Evolutionary conservation across 805 yeast genomes (phyloP).

Genomic region (Zygosaccharomyces rouxii): DNA sequence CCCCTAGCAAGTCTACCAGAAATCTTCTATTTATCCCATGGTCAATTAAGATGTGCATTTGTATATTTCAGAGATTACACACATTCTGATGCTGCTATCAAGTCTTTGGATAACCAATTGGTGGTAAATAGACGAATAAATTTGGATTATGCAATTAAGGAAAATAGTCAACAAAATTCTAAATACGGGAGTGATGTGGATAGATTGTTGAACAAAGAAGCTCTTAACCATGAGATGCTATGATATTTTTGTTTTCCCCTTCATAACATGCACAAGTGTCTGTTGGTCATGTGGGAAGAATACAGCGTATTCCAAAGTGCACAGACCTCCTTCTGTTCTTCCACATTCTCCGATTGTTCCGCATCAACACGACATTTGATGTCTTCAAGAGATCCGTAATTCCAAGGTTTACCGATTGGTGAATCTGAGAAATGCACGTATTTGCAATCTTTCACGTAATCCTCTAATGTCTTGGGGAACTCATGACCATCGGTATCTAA

Average conservation of each 20-base stretch:
- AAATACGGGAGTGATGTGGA: constrained; percentile 80
- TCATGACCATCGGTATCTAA: constrained; percentile 20
- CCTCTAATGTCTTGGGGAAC: constrained; percentile 16
- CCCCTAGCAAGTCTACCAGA: constrained; percentile 46
- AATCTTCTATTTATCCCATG: constrained; percentile 43
- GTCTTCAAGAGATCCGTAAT: constrained; percentile 17
- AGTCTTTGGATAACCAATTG: constrained; percentile 60
- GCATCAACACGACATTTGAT: constrained; percentile 22
- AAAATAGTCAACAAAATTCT: constrained; percentile 42
- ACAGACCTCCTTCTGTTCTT: constrained; percentile 19
- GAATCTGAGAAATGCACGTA: constrained; percentile 61
- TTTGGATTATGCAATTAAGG: constrained; percentile 70
- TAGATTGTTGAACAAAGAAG: constrained; percentile 62
- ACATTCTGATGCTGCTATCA: constrained; percentile 67
- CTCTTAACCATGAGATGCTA: constrained; percentile 41
- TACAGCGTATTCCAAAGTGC: constrained; percentile 27
- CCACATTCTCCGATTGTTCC: constrained; percentile 9
- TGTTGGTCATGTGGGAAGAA: constrained; percentile 15
- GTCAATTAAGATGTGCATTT: constrained; percentile 55
- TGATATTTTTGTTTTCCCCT: constrained; percentile 3
- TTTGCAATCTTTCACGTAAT: constrained; percentile 35
- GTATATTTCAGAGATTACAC: constrained; percentile 60
- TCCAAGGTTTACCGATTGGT: constrained; percentile 69
- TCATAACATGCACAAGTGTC: constrained; percentile 18
- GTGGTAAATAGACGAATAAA: constrained; percentile 61